Conservation (phyloP, 257 asterid species). For the Phtheirospermum japonicum region DNA sequence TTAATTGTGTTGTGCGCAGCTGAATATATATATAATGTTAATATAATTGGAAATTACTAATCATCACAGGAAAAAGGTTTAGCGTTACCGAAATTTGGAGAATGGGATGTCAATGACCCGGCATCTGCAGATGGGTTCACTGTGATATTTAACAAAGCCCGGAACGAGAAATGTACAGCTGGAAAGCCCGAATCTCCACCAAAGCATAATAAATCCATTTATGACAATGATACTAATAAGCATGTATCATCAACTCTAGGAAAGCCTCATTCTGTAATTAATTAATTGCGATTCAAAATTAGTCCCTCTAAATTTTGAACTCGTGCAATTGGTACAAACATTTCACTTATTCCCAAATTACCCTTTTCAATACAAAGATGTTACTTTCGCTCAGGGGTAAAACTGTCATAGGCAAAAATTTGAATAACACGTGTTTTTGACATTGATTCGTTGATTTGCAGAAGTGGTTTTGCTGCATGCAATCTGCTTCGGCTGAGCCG, state of each 20-base stretch:
- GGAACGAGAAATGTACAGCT: slow-evolving; percentile 55
- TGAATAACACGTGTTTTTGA: no score
- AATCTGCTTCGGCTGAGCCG: slow-evolving; percentile 41
- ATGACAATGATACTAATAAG: slow-evolving; percentile 17
- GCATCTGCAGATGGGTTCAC: slow-evolving; percentile 61
- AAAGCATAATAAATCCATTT: slow-evolving; percentile 36
- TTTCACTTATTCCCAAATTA: no score
- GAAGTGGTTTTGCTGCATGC: slow-evolving; percentile 73
- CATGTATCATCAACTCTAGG: slow-evolving; percentile 53
- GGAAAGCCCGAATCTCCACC: slow-evolving; percentile 56
- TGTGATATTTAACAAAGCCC: slow-evolving; percentile 46
- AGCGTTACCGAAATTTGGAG: slow-evolving; percentile 60
- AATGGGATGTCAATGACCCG: slow-evolving; percentile 61
- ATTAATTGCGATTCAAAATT: no score
- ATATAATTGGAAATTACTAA: no score
- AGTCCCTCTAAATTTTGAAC: no score
- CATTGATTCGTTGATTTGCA: slow-evolving; percentile 31
- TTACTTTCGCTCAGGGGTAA: not conserved
- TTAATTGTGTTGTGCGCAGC: slow-evolving; percentile 21
- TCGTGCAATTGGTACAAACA: no score
- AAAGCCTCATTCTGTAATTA: slow-evolving; percentile 60
- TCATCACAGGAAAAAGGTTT: slow-evolving; percentile 38
- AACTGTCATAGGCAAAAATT: not conserved
- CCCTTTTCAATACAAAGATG: no score
- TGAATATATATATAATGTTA: no score